Evolutionary conservation across 192 early-diverging fungal genomes (phyloP), one percentile per base, ranked within the genome.

Genomic region (Podila minutissima): DNA sequence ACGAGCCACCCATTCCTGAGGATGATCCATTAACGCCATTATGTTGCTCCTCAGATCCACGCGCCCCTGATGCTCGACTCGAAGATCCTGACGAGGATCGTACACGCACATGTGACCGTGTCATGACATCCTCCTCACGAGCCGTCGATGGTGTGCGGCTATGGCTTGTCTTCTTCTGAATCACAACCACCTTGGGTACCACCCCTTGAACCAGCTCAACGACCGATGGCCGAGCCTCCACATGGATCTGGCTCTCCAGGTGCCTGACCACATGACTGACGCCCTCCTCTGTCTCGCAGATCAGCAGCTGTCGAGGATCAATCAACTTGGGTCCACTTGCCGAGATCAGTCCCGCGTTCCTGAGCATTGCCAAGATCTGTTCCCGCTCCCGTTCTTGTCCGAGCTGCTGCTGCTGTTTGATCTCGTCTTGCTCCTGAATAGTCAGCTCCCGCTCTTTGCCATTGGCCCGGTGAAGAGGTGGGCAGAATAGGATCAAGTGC

Each of bases 191-290:
- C 38, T 55, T 72, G 28, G 73, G 77, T 13, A 84, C 74, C 46
- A 84, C 77, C 4, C 83, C 83, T n/a, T 81, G 73, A 1, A 84
- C 76, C 66, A 84, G 59, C 33, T 84, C 83, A 9, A 84, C 62
- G 12, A 69, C 74, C 33, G 59, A 69, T 57, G 64, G 69, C 28
- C 67, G 82, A 53, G 87, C 86, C 69, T 95, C 94, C 41, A 93
- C 79, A 79, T 95, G 94, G 17, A 93, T 74, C 38, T 67, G 55
- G 12, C 91, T 87, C 35, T 91, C 88, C 41, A 95, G 69, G 74
- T 92, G 91, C 51, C 91, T 85, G 28, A 95, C 89, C 15, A 95
- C 85, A 75, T 93, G 91, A 20, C 84, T 75, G 31, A 92, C 89
- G 1, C 91, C 92, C 55, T 90, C 84, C 67, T 89, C 88, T 2